A percentile compares a stretch with the other conserved stretches of the same genome.
These are phyloP conservation scores for Aurinia saxatilis DNA, from an alignment of 345 rosid genomes.

Conservation along the genomic window DNA sequence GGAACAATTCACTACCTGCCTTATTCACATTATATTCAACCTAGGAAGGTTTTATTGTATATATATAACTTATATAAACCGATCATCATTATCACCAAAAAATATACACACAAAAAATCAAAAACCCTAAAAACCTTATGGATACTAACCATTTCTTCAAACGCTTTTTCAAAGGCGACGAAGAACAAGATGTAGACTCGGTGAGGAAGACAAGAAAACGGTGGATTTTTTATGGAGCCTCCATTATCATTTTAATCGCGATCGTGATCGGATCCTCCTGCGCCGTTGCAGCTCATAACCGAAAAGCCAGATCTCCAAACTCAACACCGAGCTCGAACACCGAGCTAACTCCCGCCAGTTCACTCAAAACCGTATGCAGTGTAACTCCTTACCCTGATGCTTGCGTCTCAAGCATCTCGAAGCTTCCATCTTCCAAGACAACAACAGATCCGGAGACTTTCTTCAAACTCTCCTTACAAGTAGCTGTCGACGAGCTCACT, in stretches of 20 bases:
- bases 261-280: conserved; percentile 35
- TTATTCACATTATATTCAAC: no score
- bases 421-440: conserved; percentile 38
- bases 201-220: no score
- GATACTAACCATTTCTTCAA: conserved; percentile 55
- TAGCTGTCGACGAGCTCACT: conserved; percentile 37
- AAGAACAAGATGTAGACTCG: no score
- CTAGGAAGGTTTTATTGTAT: no score
- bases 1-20: no score
- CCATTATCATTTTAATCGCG: conserved; percentile 9
- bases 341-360: conserved; percentile 48
- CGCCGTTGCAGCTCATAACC: conserved; percentile 27
- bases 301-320: not conserved
- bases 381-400: conserved; percentile 59
- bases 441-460: conserved; percentile 43
- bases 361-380: conserved; percentile 53
- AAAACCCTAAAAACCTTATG: conserved; percentile 3
- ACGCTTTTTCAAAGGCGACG: conserved; percentile 31
- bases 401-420: conserved; percentile 61
- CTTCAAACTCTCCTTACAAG: conserved; percentile 48
- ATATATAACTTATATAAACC: no score
- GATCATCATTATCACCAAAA: no score
- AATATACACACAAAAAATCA: no score
- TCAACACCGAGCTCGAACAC: conserved; percentile 13
- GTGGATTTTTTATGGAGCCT: no score